phyloP scores from a whole-genome alignment of 1,284 basidiomycete species.

The Ganoderma leucocontextum region DNA sequence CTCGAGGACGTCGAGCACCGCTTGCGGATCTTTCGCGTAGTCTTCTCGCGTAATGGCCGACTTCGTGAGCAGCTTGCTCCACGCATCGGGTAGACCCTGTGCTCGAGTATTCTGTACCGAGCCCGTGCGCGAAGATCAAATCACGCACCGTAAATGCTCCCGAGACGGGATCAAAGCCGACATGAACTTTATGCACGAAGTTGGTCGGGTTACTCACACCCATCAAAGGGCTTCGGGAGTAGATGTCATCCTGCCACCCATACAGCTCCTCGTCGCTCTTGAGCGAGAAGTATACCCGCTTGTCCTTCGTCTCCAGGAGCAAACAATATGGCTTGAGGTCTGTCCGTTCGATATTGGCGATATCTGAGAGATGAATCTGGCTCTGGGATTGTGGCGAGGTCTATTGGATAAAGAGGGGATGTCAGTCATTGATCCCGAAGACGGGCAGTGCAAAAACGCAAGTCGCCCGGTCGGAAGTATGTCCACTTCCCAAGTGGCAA shows the following conservation, averaged over 20 bases:
- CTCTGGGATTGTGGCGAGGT: constrained; percentile 68
- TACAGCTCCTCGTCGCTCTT: constrained; percentile 97
- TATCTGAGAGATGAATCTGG: constrained; percentile 78
- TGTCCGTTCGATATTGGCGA: constrained; percentile 89
- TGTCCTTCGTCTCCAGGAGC: constrained; percentile 85
- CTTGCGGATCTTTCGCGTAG: constrained; percentile 96
- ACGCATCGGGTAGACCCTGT: constrained; percentile 95
- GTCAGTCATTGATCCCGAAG: background rate
- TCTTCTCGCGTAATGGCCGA: constrained; percentile 98
- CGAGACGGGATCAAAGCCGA: constrained; percentile 94
- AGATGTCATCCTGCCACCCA: constrained; percentile 97
- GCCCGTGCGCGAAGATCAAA: background rate
- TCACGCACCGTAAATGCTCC: constrained; percentile 89
- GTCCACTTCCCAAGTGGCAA: too few relatives aligned
- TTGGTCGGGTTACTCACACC: constrained; percentile 95
- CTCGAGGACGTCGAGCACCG: constrained; percentile 96
- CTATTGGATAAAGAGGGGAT: constrained; percentile 18
- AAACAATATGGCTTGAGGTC: constrained; percentile 95
- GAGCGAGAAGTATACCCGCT: constrained; percentile 79
- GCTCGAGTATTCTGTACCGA: constrained; percentile 1
- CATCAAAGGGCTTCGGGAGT: constrained; percentile 91
- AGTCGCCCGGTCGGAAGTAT: background rate
- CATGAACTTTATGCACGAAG: constrained; percentile 98
- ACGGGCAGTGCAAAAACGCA: background rate
- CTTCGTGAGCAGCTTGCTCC: constrained; percentile 94